Percentiles rank a stretch among this genome's conserved stretches.
These are phyloP conservation scores for Dendrobium chrysotoxum DNA, from an alignment of 106 monocot species.

Conservation along the genomic window DNA sequence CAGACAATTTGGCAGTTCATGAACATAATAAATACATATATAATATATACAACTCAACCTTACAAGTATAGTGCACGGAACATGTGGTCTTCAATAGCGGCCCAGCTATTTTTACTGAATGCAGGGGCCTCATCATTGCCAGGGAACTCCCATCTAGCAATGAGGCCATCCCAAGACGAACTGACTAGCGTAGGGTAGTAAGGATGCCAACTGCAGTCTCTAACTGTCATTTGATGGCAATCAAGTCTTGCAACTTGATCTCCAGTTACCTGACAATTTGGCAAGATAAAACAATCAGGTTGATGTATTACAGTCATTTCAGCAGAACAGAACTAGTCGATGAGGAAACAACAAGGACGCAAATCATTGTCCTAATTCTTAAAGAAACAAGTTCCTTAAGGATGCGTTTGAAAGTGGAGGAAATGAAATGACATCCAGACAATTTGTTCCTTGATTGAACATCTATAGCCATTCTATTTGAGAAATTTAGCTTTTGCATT, in stretches of 20 bases:
- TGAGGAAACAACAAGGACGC: not conserved
- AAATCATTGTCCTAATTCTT: not conserved
- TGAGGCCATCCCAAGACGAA: slow-evolving; percentile 68
- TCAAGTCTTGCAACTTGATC: slow-evolving; percentile 49
- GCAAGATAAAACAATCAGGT: not conserved
- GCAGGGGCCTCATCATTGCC: slow-evolving; percentile 11
- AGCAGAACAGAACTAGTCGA: not conserved
- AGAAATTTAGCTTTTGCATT: not conserved
- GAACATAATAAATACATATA: not conserved
- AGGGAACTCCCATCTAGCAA: slow-evolving; percentile 61
- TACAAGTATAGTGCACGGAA: slow-evolving; percentile 6
- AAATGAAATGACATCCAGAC: not conserved
- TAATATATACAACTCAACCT: not conserved
- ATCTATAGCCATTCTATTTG: not conserved
- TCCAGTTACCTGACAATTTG: slow-evolving; percentile 50
- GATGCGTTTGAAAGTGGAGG: not conserved
- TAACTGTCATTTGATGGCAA: slow-evolving; percentile 39
- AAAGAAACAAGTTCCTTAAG: not conserved
- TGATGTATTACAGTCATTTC: not conserved
- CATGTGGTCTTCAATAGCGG: not conserved
- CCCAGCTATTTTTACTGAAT: not conserved
- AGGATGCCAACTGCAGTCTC: slow-evolving; percentile 92
- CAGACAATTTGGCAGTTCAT: not conserved
- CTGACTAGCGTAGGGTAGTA: slow-evolving; percentile 58
- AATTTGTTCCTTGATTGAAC: not conserved